Conservation (phyloP, 495 filamentous ascomycete genomes). For the Bathelium albidoporum region DNA sequence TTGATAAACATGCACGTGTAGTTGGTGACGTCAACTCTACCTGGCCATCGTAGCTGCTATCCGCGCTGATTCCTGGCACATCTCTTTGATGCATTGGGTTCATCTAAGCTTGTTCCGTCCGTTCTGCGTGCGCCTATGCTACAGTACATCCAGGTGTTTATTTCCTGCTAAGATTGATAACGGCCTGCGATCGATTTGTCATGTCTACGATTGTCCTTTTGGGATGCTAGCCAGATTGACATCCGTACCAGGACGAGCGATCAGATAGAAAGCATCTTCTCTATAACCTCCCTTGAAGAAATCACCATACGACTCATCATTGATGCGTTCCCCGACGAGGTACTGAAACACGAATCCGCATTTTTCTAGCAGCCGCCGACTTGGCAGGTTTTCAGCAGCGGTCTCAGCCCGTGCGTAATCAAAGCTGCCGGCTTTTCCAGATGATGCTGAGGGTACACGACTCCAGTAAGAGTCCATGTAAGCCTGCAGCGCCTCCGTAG, state of each 20-base stretch:
- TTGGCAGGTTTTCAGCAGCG: conserved; percentile 6
- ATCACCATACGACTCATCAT: background rate
- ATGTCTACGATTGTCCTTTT: background rate
- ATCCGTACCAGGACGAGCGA: background rate
- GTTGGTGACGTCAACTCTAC: no score
- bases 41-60: no score
- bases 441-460: conserved; percentile 9
- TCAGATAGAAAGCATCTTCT: background rate
- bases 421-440: conserved; percentile 7
- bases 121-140: no score
- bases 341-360: conserved; percentile 13
- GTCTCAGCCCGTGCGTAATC: conserved; percentile 12
- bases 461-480: conserved; percentile 15
- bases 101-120: no score
- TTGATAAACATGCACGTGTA: no score
- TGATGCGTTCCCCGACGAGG: no score
- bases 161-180: no score
- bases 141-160: no score
- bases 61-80: no score
- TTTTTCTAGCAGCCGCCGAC: conserved; percentile 14
- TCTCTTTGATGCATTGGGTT: no score
- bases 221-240: background rate
- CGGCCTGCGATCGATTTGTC: no score
- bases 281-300: background rate
- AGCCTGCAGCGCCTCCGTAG: conserved; percentile 18